These are phyloP conservation scores for Lathyrus tuberosus DNA, from an alignment of 306 rosid genomes.

Conservation along the genomic window DNA sequence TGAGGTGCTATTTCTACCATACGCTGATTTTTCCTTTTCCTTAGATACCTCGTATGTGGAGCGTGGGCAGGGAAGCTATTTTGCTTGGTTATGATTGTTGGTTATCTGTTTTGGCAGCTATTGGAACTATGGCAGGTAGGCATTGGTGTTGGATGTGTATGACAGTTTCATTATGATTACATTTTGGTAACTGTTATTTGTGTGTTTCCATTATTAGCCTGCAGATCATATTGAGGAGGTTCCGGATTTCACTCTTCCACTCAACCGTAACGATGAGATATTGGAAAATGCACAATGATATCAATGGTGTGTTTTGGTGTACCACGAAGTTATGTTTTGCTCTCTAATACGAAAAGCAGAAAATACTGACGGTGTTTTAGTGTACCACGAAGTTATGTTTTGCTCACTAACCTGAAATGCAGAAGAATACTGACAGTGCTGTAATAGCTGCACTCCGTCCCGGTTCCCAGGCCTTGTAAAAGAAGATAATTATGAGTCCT, in stretches of 20 bases:
- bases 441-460: slow-evolving; percentile 7
- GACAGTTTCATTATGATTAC: slow-evolving; percentile 1
- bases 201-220: slow-evolving; percentile 51
- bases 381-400: too few relatives aligned
- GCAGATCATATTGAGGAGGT: slow-evolving; percentile 68
- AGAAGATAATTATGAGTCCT: background rate
- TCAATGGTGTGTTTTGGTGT: slow-evolving; percentile 5
- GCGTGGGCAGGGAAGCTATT: slow-evolving; percentile 91
- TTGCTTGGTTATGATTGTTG: slow-evolving; percentile 86
- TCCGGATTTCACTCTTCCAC: slow-evolving; percentile 53
- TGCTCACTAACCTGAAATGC: too few relatives aligned
- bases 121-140: slow-evolving; percentile 74
- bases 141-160: slow-evolving; percentile 23
- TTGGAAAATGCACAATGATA: slow-evolving; percentile 21
- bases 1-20: background rate
- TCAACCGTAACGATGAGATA: slow-evolving; percentile 40
- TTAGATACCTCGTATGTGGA: slow-evolving; percentile 84
- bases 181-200: slow-evolving; percentile 14
- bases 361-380: background rate
- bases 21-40: slow-evolving; percentile 36
- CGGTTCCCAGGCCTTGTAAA: slow-evolving; percentile 19
- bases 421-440: too few relatives aligned
- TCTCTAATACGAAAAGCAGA: slow-evolving; percentile 23
- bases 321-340: slow-evolving; percentile 4
- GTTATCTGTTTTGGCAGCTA: slow-evolving; percentile 73